phyloP scores from a whole-genome alignment of 768 basidiomycete species.

The Suillus alpinus region DNA sequence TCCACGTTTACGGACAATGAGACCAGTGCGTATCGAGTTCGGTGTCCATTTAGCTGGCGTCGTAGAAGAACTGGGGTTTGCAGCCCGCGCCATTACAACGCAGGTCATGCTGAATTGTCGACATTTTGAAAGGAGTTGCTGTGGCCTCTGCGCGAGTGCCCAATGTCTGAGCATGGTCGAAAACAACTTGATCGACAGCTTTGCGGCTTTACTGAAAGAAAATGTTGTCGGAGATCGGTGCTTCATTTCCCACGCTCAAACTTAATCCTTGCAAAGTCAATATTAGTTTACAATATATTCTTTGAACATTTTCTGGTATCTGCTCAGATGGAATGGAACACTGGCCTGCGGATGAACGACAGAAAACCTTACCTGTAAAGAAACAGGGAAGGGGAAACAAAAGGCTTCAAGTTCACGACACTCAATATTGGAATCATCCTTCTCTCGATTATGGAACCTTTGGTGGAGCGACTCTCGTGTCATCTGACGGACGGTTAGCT shows the following conservation, averaged over 20 bases:
- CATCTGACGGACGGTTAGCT: slow-evolving; percentile 41
- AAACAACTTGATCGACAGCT: slow-evolving; percentile 15
- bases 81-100: slow-evolving; percentile 27
- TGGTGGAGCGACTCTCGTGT: slow-evolving; percentile 53
- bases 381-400: slow-evolving; percentile 23
- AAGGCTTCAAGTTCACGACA: slow-evolving; percentile 29
- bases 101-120: slow-evolving; percentile 47
- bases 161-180: slow-evolving; percentile 52
- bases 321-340: slow-evolving; percentile 69
- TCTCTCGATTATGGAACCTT: slow-evolving; percentile 55
- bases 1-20: slow-evolving; percentile 93
- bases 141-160: slow-evolving; percentile 40
- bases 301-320: not conserved
- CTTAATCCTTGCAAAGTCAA: no score
- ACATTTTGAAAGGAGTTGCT: slow-evolving; percentile 28
- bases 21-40: slow-evolving; percentile 81
- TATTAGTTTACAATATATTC: not conserved
- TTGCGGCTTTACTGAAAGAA: slow-evolving; percentile 3
- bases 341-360: slow-evolving; percentile 60
- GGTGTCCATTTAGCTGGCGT: slow-evolving; percentile 73
- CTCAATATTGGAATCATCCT: slow-evolving; percentile 43
- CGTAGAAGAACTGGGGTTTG: slow-evolving; percentile 14
- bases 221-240: slow-evolving; percentile 5
- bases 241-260: slow-evolving; percentile 7
- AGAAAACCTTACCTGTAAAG: slow-evolving; percentile 13